Percentiles rank a stretch among this genome's conserved stretches.
phyloP scores from a whole-genome alignment of 164 flowering plant species.

The Aristolochia contorta region DNA sequence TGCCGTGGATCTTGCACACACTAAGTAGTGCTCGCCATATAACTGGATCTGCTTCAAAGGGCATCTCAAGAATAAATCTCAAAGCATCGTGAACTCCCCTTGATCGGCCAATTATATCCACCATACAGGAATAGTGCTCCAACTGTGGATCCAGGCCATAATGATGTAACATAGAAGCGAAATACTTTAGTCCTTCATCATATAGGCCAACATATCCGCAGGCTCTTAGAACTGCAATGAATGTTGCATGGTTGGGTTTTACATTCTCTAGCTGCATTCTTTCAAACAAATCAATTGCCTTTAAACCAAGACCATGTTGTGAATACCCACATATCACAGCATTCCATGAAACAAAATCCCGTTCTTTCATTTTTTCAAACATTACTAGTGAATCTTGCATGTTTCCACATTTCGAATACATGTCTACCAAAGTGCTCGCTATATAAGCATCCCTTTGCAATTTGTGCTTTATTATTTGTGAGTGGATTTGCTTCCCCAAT shows the following conservation, averaged over 20 bases:
- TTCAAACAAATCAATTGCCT: conserved; percentile 49
- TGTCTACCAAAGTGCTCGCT: conserved; percentile 66
- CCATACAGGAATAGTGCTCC: conserved; percentile 78
- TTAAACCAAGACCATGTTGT: conserved; percentile 61
- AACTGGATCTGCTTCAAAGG: conserved; percentile 59
- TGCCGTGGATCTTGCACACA: conserved; percentile 50
- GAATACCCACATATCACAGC: conserved; percentile 73
- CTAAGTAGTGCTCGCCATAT: conserved; percentile 76
- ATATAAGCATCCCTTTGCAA: conserved; percentile 58
- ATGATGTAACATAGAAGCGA: conserved; percentile 34
- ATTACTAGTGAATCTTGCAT: conserved; percentile 49
- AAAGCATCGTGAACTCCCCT: conserved; percentile 52
- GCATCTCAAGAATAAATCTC: conserved; percentile 55
- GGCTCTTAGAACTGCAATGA: conserved; percentile 66
- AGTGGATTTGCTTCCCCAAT: conserved; percentile 80
- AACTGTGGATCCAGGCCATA: conserved; percentile 54
- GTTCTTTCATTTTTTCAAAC: conserved; percentile 43
- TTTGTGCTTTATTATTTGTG: conserved; percentile 58
- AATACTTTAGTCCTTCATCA: conserved; percentile 44
- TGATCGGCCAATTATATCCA: conserved; percentile 64
- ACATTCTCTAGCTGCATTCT: conserved; percentile 41
- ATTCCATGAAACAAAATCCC: conserved; percentile 81
- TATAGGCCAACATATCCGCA: conserved; percentile 63
- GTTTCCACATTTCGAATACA: conserved; percentile 86
- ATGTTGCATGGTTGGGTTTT: conserved; percentile 74